Conservation (phyloP, 176 grass and related monocot genomes). For the Oryza glumipatula region DNA sequence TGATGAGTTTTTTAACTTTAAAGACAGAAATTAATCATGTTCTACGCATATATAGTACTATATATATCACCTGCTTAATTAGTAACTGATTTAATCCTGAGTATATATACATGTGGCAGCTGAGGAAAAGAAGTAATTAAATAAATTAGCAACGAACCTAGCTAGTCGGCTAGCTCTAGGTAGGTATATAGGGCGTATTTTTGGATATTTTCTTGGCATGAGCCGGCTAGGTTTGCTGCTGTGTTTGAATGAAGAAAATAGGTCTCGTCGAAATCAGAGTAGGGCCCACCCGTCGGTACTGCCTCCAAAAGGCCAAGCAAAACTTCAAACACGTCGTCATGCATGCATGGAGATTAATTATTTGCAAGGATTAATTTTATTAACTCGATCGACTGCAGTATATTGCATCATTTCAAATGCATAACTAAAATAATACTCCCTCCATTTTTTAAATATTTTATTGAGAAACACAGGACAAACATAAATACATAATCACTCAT, state of each 20-base stretch:
- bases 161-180: too few species aligned
- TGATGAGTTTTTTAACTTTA: neutral
- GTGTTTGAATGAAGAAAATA: neutral
- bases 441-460: neutral
- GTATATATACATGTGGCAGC: neutral
- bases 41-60: too few species aligned
- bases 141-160: neutral
- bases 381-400: neutral
- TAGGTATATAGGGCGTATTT: neutral
- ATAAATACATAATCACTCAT: too few species aligned
- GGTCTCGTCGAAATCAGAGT: neutral
- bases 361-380: neutral
- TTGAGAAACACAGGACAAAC: too few species aligned
- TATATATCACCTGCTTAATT: neutral
- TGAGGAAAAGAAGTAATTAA: neutral
- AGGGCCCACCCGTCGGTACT: neutral
- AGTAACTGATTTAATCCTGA: neutral
- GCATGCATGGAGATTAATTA: neutral
- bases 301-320: conserved; percentile 27
- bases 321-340: conserved; percentile 15
- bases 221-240: neutral
- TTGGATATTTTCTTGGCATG: neutral
- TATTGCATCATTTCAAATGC: neutral
- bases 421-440: neutral
- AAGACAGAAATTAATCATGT: neutral